These are phyloP conservation scores for Aspergillus sclerotialis DNA, from an alignment of 2,329 filamentous ascomycete genomes.

Conservation along the genomic window DNA sequence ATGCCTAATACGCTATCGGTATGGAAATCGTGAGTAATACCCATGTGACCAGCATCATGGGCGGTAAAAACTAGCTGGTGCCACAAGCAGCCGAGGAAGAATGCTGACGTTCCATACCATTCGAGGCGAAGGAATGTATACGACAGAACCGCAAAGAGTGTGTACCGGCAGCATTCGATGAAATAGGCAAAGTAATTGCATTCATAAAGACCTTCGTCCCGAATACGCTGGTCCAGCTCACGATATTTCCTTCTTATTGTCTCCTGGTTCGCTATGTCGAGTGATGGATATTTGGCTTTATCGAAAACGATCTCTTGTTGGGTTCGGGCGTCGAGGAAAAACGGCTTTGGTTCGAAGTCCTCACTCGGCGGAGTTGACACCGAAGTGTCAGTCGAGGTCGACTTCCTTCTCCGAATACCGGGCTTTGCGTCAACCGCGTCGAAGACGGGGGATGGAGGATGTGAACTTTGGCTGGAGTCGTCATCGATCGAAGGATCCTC, in stretches of 20 bases:
- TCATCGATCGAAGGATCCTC: slow-evolving; percentile 37
- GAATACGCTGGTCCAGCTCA: slow-evolving; percentile 63
- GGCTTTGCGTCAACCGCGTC: slow-evolving; percentile 42
- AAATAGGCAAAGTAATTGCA: slow-evolving; percentile 79
- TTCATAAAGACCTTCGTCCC: slow-evolving; percentile 68
- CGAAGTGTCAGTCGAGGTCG: slow-evolving; percentile 20
- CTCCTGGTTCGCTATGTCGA: slow-evolving; percentile 67
- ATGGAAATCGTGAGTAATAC: slow-evolving; percentile 86
- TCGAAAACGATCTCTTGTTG: slow-evolving; percentile 70
- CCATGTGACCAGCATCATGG: slow-evolving; percentile 95
- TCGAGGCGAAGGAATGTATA: slow-evolving; percentile 54
- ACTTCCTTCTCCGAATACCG: slow-evolving; percentile 30
- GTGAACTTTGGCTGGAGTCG: slow-evolving; percentile 50
- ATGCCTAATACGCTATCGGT: slow-evolving; percentile 81
- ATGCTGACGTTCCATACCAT: slow-evolving; percentile 64
- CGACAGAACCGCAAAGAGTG: slow-evolving; percentile 56
- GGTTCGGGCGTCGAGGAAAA: slow-evolving; percentile 67
- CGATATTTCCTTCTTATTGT: slow-evolving; percentile 75
- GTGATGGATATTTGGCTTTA: slow-evolving; percentile 68
- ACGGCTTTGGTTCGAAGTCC: slow-evolving; percentile 38
- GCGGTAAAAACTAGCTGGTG: slow-evolving; percentile 91
- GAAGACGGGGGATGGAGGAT: slow-evolving; percentile 52
- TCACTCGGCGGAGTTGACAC: slow-evolving; percentile 19
- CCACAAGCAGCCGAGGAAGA: slow-evolving; percentile 79
- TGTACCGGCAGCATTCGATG: slow-evolving; percentile 67